A percentile compares a stretch with the other conserved stretches of the same genome.
Conservation (phyloP, 2,329 filamentous ascomycete genomes). For the Colletotrichum tropicale region DNA sequence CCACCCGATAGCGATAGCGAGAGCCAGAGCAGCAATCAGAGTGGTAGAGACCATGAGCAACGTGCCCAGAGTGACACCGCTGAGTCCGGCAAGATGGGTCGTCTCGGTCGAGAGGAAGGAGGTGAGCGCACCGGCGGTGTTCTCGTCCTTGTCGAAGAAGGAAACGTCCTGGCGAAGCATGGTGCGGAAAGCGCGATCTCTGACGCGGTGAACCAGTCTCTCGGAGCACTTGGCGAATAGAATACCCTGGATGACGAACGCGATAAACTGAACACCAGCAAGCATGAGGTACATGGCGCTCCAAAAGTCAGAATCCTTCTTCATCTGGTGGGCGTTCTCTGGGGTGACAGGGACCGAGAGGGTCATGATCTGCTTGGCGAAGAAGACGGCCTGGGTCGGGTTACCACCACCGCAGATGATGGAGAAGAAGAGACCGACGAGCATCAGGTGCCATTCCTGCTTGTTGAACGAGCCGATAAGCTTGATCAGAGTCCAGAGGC, state of each 20-base stretch:
- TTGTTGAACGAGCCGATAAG: conserved; percentile 82
- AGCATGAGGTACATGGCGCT: conserved; percentile 88
- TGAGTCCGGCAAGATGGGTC: conserved; percentile 86
- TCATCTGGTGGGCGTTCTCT: conserved; percentile 56
- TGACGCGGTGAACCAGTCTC: conserved; percentile 80
- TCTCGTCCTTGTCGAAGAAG: conserved; percentile 90
- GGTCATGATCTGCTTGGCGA: conserved; percentile 83
- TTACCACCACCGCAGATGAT: conserved; percentile 83
- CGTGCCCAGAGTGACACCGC: conserved; percentile 86
- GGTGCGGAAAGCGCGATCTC: conserved; percentile 81
- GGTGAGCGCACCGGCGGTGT: conserved; percentile 86
- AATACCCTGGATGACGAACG: conserved; percentile 71
- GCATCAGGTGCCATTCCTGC: conserved; percentile 73
- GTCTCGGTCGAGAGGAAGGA: conserved; percentile 90
- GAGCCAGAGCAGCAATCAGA: conserved; percentile 72
- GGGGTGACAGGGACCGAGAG: conserved; percentile 61
- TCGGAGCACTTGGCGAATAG: conserved; percentile 88
- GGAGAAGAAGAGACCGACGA: conserved; percentile 74
- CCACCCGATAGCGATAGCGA: conserved; percentile 82
- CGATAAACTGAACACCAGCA: conserved; percentile 73
- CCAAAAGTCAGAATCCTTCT: conserved; percentile 82
- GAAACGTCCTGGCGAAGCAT: conserved; percentile 92
- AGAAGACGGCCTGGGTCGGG: conserved; percentile 79
- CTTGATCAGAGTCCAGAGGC: conserved; percentile 77
- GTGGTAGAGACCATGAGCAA: conserved; percentile 83